phyloP scores from a whole-genome alignment of 345 rosid genomes.

The Hibiscus syriacus region DNA sequence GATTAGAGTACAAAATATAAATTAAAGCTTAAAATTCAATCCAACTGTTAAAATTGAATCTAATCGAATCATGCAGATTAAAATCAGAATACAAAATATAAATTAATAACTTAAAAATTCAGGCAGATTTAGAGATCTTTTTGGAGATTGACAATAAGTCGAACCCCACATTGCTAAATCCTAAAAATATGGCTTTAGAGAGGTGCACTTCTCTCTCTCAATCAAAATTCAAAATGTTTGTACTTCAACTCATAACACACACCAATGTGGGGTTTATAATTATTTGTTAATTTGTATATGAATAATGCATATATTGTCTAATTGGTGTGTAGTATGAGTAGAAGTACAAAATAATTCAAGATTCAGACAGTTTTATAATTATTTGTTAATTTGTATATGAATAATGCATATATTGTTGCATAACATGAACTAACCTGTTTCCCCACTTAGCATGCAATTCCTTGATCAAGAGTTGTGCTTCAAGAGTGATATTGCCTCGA shows the following conservation, averaged over 20 bases:
- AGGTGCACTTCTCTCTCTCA: neutral
- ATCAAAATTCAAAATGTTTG: neutral
- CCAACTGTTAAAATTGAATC: too few relatives aligned
- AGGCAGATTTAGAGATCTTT: slow-evolving; percentile 23
- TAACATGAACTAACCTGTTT: neutral
- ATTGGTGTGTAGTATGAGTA: too few relatives aligned
- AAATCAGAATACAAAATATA: neutral
- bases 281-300: too few relatives aligned
- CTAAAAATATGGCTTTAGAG: neutral
- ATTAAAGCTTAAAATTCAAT: too few relatives aligned
- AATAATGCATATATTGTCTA: too few relatives aligned
- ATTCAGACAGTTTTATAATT: neutral
- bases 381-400: too few relatives aligned
- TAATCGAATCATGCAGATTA: too few relatives aligned
- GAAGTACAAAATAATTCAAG: too few relatives aligned
- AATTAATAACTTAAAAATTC: too few relatives aligned
- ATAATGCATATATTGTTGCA: too few relatives aligned
- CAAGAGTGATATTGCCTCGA: slow-evolving; percentile 82
- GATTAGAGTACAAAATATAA: too few relatives aligned
- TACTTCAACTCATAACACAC: neutral
- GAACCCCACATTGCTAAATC: neutral
- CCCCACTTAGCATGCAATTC: slow-evolving; percentile 51
- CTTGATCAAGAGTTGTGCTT: slow-evolving; percentile 85
- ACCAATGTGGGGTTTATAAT: too few relatives aligned
- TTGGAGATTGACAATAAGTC: slow-evolving; percentile 13